phyloP scores from a whole-genome alignment of 179 eudicot genomes.

The Amaranthus tricolor region DNA sequence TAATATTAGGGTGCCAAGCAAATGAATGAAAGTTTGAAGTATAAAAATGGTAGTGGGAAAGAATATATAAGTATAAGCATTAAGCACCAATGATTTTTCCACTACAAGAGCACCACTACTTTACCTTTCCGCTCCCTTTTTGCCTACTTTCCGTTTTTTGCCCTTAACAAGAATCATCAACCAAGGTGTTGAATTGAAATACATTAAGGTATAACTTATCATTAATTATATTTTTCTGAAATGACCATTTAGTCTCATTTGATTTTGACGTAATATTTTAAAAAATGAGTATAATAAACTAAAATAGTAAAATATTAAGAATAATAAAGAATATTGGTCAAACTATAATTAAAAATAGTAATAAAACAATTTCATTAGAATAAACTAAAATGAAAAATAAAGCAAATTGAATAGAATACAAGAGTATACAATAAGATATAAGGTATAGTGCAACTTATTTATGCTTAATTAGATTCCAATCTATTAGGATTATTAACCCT shows the following conservation, averaged over 20 bases:
- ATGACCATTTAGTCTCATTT: too few species aligned
- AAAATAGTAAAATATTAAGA: too few species aligned
- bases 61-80: conserved; percentile 3
- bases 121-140: conserved; percentile 15
- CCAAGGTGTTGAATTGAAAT: background rate
- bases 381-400: too few species aligned
- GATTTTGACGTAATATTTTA: too few species aligned
- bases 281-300: too few species aligned
- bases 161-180: conserved; percentile 10
- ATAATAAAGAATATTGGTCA: too few species aligned
- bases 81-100: conserved; percentile 15
- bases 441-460: background rate
- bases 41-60: conserved; percentile 3
- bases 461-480: conserved; percentile 6
- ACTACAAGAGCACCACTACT: conserved; percentile 6
- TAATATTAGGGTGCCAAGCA: conserved; percentile 14
- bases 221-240: too few species aligned
- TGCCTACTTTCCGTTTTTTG: conserved; percentile 3
- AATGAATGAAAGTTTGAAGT: background rate
- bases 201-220: too few species aligned
- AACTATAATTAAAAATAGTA: too few species aligned
- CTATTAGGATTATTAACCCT: conserved; percentile 9
- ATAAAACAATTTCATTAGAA: too few species aligned
- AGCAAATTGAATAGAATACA: background rate
- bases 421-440: background rate